Base-by-base conservation (phyloP, 148 eudicot genomes). In the Cornus controversa region DNA sequence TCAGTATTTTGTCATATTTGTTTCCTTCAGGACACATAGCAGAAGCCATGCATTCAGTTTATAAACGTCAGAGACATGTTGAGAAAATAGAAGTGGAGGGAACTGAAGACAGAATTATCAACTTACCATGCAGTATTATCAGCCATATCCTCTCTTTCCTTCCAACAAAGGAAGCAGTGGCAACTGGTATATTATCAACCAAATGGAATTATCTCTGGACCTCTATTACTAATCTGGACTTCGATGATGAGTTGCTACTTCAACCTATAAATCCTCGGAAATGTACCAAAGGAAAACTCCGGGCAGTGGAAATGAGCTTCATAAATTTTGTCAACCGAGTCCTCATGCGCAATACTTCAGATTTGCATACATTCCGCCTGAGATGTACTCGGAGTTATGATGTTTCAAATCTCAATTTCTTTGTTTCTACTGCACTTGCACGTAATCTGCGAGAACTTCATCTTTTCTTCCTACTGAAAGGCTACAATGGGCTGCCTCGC, bases 361-460 rank as follows among this genome's bases (percentile, higher is more conserved):
- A 28, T 29, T 34, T 80, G 18, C 70, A 28, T 53, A 74, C 57
- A 23, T 73, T 73, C 24, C 54, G 72, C 11, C 71, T 79, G 68
- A n/a, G 50, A 36, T 67, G 66, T 54, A 71, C 57, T 10, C 22
- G 60, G 47, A 68, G 15, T 4, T 0, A 9, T n/a, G 28, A 18
- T 20, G 15, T 1, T 13, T 66, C 9, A 6, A 45, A 25, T 45
- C 26, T 71, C 2, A 62, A 47, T 62, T 20, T 58, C 10, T 78
- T 74, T 75, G 8, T 71, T 2, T 8, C 10, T 63, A 66, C 53
- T 72, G 60, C 62, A 8, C 23, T 71, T 15, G 24, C 2, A 62
- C 36, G 71, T 40, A 23, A 4, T 10, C 22, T 78, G 8, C 73
- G 24, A 67, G 75, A 78, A 25, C 75, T 78, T 10, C 23, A 71